These are phyloP conservation scores for Citrus glauca DNA, from an alignment of 345 rosid genomes.

Conservation along the genomic window DNA sequence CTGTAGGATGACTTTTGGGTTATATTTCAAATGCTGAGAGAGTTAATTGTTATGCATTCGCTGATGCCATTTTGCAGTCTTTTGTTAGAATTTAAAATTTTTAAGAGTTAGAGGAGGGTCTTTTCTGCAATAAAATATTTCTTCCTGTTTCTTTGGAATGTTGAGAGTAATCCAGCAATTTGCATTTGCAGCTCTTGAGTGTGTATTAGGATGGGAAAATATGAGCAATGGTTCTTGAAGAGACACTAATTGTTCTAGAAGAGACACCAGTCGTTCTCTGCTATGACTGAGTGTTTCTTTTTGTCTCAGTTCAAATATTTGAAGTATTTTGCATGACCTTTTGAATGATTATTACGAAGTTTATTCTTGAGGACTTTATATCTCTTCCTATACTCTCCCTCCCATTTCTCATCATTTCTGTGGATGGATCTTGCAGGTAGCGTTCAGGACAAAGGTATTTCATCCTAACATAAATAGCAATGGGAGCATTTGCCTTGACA, in stretches of 20 bases:
- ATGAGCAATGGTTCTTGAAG: no score
- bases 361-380: background rate
- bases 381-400: background rate
- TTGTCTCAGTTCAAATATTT: background rate
- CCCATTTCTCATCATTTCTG: background rate
- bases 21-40: background rate
- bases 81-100: background rate
- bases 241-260: no score
- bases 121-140: background rate
- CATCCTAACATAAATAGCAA: conserved; percentile 96
- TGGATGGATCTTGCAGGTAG: conserved; percentile 48
- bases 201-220: background rate
- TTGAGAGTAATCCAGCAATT: background rate
- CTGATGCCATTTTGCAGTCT: background rate
- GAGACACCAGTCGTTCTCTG: no score
- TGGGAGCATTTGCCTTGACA: conserved; percentile 94
- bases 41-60: background rate
- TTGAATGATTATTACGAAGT: background rate
- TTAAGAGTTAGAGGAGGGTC: background rate
- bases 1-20: background rate
- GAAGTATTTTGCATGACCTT: background rate
- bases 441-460: conserved; percentile 91
- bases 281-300: background rate
- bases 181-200: background rate
- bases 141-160: background rate